Percentiles rank a stretch among this genome's conserved stretches.
Evolutionary conservation across 2,329 filamentous ascomycete species (phyloP).

Genomic region (Fonsecaea pedrosoi): DNA sequence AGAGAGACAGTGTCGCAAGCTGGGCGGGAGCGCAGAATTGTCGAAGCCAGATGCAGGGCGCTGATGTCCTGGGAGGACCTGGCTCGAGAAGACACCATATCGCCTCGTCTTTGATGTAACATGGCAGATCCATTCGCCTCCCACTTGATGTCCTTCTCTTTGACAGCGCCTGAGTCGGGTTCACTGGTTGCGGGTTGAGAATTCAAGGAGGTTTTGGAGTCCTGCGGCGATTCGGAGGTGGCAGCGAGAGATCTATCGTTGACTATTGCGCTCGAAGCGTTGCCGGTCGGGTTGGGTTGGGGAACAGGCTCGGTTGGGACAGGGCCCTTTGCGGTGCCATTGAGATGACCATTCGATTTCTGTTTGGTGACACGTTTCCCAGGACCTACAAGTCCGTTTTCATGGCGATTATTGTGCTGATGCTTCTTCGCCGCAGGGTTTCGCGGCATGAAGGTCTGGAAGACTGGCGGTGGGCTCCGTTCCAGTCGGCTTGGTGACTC

Average conservation of each 20-base stretch:
- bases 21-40: slow-evolving; percentile 86
- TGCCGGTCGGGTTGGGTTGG: slow-evolving; percentile 22
- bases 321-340: slow-evolving; percentile 56
- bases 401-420: slow-evolving; percentile 77
- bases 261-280: slow-evolving; percentile 18
- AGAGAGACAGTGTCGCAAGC: slow-evolving; percentile 96
- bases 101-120: slow-evolving; percentile 62
- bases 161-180: slow-evolving; percentile 19
- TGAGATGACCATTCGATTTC: slow-evolving; percentile 63
- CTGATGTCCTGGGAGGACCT: slow-evolving; percentile 73
- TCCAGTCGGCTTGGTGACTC: slow-evolving; percentile 42
- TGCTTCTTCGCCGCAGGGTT: slow-evolving; percentile 60
- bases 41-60: slow-evolving; percentile 77
- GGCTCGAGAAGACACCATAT: slow-evolving; percentile 73
- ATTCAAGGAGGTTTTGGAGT: slow-evolving; percentile 10
- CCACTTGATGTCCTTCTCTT: slow-evolving; percentile 28
- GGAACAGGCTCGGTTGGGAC: slow-evolving; percentile 41
- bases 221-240: slow-evolving; percentile 14
- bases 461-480: slow-evolving; percentile 27
- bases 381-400: slow-evolving; percentile 83
- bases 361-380: slow-evolving; percentile 71
- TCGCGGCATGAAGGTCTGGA: slow-evolving; percentile 55
- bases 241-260: slow-evolving; percentile 20
- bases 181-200: slow-evolving; percentile 19
- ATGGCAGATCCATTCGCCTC: slow-evolving; percentile 36